phyloP scores from a whole-genome alignment of 306 rosid species.

The Coriaria nepalensis region DNA sequence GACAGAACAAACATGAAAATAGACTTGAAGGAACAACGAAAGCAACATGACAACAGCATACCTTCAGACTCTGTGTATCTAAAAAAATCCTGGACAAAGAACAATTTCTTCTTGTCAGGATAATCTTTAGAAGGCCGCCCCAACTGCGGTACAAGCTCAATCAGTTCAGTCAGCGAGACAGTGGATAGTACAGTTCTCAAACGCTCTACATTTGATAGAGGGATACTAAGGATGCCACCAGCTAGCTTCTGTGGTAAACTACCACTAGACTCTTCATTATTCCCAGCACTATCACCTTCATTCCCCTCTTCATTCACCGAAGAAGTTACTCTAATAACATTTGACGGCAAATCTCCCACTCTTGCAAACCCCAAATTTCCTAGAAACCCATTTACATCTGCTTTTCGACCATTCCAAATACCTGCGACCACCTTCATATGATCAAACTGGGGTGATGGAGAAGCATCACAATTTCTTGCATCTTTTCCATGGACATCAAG shows the following conservation, averaged over 20 bases:
- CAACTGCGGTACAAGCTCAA: constrained; percentile 80
- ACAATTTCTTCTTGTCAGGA: constrained; percentile 90
- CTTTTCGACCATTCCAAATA: constrained; percentile 56
- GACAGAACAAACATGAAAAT: neutral
- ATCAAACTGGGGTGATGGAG: constrained; percentile 25
- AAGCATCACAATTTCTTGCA: constrained; percentile 16
- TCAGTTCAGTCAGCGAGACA: constrained; percentile 70
- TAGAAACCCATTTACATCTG: constrained; percentile 61
- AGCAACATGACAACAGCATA: constrained; percentile 20
- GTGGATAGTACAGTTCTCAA: constrained; percentile 80
- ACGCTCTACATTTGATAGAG: constrained; percentile 95
- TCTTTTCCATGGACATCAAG: constrained; percentile 28
- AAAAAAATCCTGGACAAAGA: constrained; percentile 95
- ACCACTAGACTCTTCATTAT: constrained; percentile 46
- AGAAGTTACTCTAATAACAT: constrained; percentile 49
- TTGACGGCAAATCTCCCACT: constrained; percentile 77
- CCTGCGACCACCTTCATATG: constrained; percentile 40
- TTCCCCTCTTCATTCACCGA: constrained; percentile 48
- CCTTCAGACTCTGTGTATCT: constrained; percentile 99
- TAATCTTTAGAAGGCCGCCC: constrained; percentile 71
- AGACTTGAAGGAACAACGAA: constrained; percentile 9
- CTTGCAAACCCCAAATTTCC: constrained; percentile 88
- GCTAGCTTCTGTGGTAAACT: constrained; percentile 76
- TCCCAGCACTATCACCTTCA: constrained; percentile 29
- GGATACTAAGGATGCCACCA: constrained; percentile 64